phyloP scores from a whole-genome alignment of 2,329 filamentous ascomycete species.

The Purpureocillium takamizusanense region DNA sequence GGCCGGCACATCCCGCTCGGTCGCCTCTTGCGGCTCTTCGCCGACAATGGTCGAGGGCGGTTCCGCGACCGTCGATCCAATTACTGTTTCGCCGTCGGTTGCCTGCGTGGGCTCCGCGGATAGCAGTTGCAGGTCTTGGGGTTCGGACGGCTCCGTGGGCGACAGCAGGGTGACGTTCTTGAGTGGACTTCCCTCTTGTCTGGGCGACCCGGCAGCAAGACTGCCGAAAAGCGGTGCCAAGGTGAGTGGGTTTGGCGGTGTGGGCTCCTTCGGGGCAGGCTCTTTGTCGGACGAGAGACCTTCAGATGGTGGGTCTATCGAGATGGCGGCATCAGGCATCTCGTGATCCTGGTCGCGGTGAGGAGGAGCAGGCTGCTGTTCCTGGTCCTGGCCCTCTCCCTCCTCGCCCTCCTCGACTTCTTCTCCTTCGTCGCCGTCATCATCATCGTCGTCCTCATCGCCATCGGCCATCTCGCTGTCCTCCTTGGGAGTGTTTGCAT shows the following conservation, averaged over 20 bases:
- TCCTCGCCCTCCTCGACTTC: constrained; percentile 39
- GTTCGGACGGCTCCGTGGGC: constrained; percentile 25
- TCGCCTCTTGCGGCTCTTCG: constrained; percentile 16
- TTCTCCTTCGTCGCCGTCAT: constrained; percentile 38
- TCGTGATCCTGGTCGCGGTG: constrained; percentile 22
- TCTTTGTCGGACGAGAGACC: constrained; percentile 7
- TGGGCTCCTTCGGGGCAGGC: constrained; percentile 12
- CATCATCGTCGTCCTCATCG: constrained; percentile 34
- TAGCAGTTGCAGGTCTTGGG: constrained; percentile 5
- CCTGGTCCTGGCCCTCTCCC: constrained; percentile 37
- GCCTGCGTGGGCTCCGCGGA: neutral
- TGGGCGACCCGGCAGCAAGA: constrained; percentile 19
- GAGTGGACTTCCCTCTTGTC: constrained; percentile 40
- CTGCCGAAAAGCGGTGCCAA: constrained; percentile 19
- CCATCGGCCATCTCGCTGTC: constrained; percentile 47
- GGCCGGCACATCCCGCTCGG: constrained; percentile 16
- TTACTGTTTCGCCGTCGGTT: constrained; percentile 4
- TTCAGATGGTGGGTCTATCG: constrained; percentile 11
- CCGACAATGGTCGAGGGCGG: constrained; percentile 21
- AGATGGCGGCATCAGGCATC: constrained; percentile 24
- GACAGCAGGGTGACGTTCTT: constrained; percentile 42
- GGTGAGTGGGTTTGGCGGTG: constrained; percentile 19
- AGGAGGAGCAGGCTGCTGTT: constrained; percentile 26
- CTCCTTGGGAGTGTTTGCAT: constrained; percentile 32
- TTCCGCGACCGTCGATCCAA: constrained; percentile 17